Conservation (phyloP, 2,329 filamentous ascomycete species). For the Alternaria sp. region DNA sequence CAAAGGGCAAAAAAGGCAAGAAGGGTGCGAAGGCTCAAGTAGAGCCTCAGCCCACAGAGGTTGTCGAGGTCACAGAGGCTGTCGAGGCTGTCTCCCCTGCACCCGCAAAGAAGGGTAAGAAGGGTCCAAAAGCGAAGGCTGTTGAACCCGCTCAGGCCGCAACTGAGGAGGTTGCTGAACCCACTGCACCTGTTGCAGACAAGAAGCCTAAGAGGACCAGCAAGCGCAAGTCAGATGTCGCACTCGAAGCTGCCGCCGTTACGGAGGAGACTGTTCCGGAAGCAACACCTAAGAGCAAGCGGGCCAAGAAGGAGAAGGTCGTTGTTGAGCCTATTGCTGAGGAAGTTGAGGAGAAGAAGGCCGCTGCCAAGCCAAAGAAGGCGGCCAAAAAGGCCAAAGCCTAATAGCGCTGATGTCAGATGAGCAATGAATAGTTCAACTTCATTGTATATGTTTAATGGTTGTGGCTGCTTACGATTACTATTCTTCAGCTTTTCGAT, state of each 20-base stretch:
- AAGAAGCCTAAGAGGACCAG: constrained; percentile 24
- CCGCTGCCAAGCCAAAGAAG: constrained; percentile 30
- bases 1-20: constrained; percentile 46
- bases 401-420: constrained; percentile 12
- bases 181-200: constrained; percentile 8
- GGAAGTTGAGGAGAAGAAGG: constrained; percentile 33
- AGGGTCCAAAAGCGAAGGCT: constrained; percentile 28
- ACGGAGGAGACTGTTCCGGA: constrained; percentile 19
- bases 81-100: constrained; percentile 15
- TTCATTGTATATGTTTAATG: constrained; percentile 5
- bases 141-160: constrained; percentile 20
- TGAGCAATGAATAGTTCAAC: not conserved
- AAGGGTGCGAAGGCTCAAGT: constrained; percentile 31
- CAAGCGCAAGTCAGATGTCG: constrained; percentile 34
- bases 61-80: constrained; percentile 19
- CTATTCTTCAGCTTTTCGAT: constrained; percentile 4
- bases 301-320: constrained; percentile 30
- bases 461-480: not conserved
- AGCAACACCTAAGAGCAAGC: constrained; percentile 30
- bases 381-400: constrained; percentile 39
- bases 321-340: constrained; percentile 23
- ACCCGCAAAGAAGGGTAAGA: constrained; percentile 39
- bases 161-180: constrained; percentile 14
- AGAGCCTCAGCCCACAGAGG: constrained; percentile 8
- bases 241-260: constrained; percentile 19